Percentiles rank a stretch among this genome's conserved stretches.
Conservation (phyloP, 176 grass and related monocot species). For the Carex parvula region DNA sequence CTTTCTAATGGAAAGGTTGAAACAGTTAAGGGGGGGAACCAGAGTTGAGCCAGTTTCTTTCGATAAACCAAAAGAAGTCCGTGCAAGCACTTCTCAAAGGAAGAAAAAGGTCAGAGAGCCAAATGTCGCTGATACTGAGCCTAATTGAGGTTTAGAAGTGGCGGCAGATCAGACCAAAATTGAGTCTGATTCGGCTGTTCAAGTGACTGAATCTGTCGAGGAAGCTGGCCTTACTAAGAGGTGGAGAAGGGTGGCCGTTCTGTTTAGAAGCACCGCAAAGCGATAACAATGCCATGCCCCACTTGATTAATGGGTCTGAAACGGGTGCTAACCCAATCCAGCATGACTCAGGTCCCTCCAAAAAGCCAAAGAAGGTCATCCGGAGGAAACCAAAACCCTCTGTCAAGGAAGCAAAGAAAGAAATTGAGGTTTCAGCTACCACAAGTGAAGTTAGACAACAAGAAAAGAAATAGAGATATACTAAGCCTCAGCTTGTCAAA, state of each 20-base stretch:
- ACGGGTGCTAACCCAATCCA: not conserved
- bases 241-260: slow-evolving; percentile 30
- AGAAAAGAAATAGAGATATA: not conserved
- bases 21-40: not conserved
- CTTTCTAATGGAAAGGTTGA: not conserved
- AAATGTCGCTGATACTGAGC: slow-evolving; percentile 41
- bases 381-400: slow-evolving; percentile 11
- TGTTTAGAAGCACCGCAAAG: slow-evolving; percentile 17
- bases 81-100: not conserved
- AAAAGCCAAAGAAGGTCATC: slow-evolving; percentile 1
- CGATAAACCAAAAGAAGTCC: no score
- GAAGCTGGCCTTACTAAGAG: slow-evolving; percentile 14
- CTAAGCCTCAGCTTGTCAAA: not conserved
- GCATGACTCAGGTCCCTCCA: not conserved
- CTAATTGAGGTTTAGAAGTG: slow-evolving; percentile 16
- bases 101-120: slow-evolving; percentile 28
- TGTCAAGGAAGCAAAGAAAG: slow-evolving; percentile 21
- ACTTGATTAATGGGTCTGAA: slow-evolving; percentile 12
- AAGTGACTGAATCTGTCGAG: slow-evolving; percentile 25
- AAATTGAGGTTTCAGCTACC: not conserved
- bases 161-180: slow-evolving; percentile 10
- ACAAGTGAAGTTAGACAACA: not conserved
- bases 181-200: slow-evolving; percentile 24
- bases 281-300: slow-evolving; percentile 1
- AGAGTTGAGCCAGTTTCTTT: no score